Percentiles rank a stretch among this genome's conserved stretches.
Evolutionary conservation across 2,329 filamentous ascomycete genomes (phyloP).

Genomic region (Aspergillus pseudoterreus): DNA sequence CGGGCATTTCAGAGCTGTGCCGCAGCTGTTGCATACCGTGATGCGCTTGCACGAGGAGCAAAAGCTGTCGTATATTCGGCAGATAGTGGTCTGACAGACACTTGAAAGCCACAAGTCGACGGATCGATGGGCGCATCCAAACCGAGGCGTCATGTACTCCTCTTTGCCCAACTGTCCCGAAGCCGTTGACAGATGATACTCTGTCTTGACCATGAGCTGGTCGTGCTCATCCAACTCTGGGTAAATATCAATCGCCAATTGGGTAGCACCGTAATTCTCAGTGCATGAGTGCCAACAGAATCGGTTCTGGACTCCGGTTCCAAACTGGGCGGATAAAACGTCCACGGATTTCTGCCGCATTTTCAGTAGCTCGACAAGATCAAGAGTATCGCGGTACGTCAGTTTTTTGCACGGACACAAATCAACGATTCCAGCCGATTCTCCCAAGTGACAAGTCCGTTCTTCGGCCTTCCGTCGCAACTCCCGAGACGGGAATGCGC

Average conservation of each 20-base stretch:
- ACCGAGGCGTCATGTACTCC: constrained; percentile 36
- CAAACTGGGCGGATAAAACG: constrained; percentile 25
- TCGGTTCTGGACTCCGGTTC: constrained; percentile 24
- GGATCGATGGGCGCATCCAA: constrained; percentile 38
- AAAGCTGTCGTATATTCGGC: constrained; percentile 29
- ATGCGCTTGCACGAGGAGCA: constrained; percentile 35
- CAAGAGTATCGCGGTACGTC: constrained; percentile 36
- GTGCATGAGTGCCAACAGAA: constrained; percentile 39
- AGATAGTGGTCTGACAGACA: constrained; percentile 35
- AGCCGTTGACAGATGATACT: constrained; percentile 34
- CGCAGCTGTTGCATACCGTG: constrained; percentile 33
- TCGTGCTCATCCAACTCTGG: constrained; percentile 32
- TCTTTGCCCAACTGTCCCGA: constrained; percentile 35
- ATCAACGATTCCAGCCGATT: constrained; percentile 35
- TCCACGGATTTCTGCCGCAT: constrained; percentile 25
- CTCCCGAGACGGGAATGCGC: constrained; percentile 30
- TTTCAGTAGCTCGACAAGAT: constrained; percentile 31
- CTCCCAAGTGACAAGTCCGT: constrained; percentile 32
- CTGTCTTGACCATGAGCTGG: constrained; percentile 32
- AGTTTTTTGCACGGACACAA: constrained; percentile 39
- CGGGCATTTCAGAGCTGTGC: constrained; percentile 31
- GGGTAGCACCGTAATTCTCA: constrained; percentile 31
- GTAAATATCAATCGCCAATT: constrained; percentile 32
- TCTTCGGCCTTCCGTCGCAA: constrained; percentile 30
- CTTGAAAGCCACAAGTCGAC: constrained; percentile 39